Conservation (phyloP, 1,284 basidiomycete species). For the Ustilago sp. region DNA sequence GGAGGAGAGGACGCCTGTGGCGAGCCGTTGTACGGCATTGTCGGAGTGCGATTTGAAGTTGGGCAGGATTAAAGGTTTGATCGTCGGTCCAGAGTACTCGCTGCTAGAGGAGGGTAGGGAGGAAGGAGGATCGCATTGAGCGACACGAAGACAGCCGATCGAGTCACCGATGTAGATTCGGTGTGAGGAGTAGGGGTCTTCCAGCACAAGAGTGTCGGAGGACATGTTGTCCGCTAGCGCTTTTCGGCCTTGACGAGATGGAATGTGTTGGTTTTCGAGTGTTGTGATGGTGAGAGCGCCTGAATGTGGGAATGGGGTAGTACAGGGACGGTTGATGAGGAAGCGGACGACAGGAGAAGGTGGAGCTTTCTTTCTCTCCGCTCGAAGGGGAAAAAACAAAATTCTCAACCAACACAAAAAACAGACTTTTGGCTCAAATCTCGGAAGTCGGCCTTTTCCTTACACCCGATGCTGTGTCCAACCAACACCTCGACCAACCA, state of each 20-base stretch:
- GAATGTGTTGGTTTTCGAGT: neutral
- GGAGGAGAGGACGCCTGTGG: constrained; percentile 36
- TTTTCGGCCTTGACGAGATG: neutral
- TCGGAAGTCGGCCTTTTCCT: constrained; percentile 14
- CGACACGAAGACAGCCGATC: constrained; percentile 49
- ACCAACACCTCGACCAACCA: neutral
- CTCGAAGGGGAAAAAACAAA: constrained; percentile 1
- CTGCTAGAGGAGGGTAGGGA: constrained; percentile 13
- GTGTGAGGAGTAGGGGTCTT: constrained; percentile 39
- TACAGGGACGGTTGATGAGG: neutral
- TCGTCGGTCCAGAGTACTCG: constrained; percentile 32
- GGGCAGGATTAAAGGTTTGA: constrained; percentile 40
- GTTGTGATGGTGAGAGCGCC: neutral
- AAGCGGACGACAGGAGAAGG: neutral
- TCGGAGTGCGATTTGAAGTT: constrained; percentile 48
- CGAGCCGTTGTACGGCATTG: constrained; percentile 49
- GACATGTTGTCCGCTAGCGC: constrained; percentile 17
- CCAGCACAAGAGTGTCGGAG: constrained; percentile 21
- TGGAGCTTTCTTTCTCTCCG: neutral
- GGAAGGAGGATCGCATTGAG: constrained; percentile 34
- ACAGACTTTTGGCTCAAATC: neutral
- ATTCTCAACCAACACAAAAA: constrained; percentile 18
- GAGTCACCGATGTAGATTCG: constrained; percentile 54
- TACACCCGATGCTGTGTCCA: neutral
- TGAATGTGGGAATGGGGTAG: neutral